phyloP scores from a whole-genome alignment of 2,329 filamentous ascomycete species.

The Epicoccum sorghinum region DNA sequence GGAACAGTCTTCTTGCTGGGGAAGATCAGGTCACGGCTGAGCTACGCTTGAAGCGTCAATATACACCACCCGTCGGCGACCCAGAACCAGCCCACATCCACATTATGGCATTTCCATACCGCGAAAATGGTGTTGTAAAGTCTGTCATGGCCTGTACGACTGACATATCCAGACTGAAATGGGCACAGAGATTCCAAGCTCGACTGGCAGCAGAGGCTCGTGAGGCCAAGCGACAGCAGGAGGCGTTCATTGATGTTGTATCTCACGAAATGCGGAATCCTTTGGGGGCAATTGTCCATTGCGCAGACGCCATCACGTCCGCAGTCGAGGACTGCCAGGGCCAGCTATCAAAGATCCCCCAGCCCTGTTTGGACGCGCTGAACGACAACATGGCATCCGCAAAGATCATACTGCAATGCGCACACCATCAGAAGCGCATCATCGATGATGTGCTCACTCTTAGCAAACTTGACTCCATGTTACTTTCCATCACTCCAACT shows the following conservation, averaged over 20 bases:
- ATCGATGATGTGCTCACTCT: constrained; percentile 56
- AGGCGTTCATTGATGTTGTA: constrained; percentile 48
- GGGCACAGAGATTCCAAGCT: constrained; percentile 48
- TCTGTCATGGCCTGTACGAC: constrained; percentile 48
- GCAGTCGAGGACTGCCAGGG: constrained; percentile 40
- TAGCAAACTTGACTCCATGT: constrained; percentile 53
- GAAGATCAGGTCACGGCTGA: constrained; percentile 35
- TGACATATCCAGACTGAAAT: constrained; percentile 49
- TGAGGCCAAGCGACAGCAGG: constrained; percentile 48
- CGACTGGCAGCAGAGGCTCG: constrained; percentile 46
- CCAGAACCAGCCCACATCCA: constrained; percentile 40
- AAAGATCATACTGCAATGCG: constrained; percentile 54
- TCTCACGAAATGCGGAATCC: constrained; percentile 56
- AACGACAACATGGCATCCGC: constrained; percentile 44
- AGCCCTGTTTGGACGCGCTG: constrained; percentile 32
- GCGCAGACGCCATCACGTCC: constrained; percentile 51
- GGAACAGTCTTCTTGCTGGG: constrained; percentile 32
- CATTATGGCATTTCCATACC: constrained; percentile 44
- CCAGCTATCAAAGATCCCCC: constrained; percentile 29
- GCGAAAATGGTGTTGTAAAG: constrained; percentile 35
- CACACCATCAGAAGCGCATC: constrained; percentile 55
- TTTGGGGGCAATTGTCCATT: constrained; percentile 52
- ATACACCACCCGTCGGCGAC: constrained; percentile 39
- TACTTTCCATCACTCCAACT: constrained; percentile 52
- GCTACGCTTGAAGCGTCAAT: constrained; percentile 39